Evolutionary conservation across 306 rosid genomes (phyloP).

Genomic region (Cercis canadensis): DNA sequence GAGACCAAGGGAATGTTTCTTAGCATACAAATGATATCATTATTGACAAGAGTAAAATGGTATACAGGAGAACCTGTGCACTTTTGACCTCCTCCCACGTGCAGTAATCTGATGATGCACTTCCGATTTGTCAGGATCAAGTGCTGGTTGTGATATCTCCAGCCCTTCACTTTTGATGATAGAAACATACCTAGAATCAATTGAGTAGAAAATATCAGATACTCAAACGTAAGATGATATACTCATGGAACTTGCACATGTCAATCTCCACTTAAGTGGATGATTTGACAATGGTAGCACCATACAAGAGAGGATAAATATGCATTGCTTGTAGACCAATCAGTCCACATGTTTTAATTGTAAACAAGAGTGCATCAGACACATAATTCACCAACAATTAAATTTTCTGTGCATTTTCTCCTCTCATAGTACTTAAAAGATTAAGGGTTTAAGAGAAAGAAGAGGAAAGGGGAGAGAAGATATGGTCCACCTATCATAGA

Average conservation of each 20-base stretch:
- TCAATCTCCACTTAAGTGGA: too few relatives aligned
- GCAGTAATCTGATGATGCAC: slow-evolving; percentile 92
- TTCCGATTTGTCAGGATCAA: slow-evolving; percentile 71
- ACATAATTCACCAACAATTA: too few relatives aligned
- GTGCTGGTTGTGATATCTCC: slow-evolving; percentile 94
- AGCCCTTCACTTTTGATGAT: slow-evolving; percentile 73
- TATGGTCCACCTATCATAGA: too few relatives aligned
- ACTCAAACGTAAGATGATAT: not conserved
- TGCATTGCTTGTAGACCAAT: too few relatives aligned
- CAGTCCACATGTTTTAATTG: too few relatives aligned
- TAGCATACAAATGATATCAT: not conserved
- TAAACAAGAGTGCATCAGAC: too few relatives aligned
- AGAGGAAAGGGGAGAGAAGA: too few relatives aligned
- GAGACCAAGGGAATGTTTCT: slow-evolving; percentile 6
- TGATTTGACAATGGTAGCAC: too few relatives aligned
- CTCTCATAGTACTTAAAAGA: too few relatives aligned
- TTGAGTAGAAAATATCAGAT: slow-evolving; percentile 6
- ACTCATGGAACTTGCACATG: too few relatives aligned
- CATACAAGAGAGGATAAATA: not conserved
- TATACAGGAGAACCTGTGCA: slow-evolving; percentile 71
- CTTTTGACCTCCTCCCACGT: slow-evolving; percentile 67
- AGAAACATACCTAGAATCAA: slow-evolving; percentile 64
- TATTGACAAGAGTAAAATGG: slow-evolving; percentile 9
- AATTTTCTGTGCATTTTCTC: too few relatives aligned
- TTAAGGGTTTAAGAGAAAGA: too few relatives aligned